Evolutionary conservation across 768 basidiomycete species (phyloP), one percentile per base, ranked within the genome.

Genomic region (Crucibulum laeve): DNA sequence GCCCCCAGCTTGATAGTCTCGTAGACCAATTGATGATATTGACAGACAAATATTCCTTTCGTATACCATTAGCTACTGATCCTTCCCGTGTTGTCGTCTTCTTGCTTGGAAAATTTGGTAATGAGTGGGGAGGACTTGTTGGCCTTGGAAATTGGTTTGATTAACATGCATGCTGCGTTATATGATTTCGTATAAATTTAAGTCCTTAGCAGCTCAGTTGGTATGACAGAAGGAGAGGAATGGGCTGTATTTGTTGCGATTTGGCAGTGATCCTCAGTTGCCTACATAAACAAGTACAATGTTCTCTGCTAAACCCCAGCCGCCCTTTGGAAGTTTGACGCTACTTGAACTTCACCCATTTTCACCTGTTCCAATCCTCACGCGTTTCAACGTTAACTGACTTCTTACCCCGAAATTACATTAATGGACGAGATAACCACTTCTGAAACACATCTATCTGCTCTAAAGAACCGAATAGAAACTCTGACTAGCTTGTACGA

Each of bases 401-500:
- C n/a, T n/a, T n/a, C n/a, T n/a, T n/a, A n/a, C n/a, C n/a, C n/a
- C 10, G 18, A 5, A 21, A 14, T 26, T 30, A 25, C 23, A 25
- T 13, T 36, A 13, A 8, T 22, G 28, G n/a, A 8, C 28, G 28
- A n/a, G n/a, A 8, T 32, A 32, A 19, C 18, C 11, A 8, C 36
- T 11, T 8, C 10, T 8, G 18, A 11, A 37, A 11, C 8, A 8
- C 8, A 10, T 10, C 8, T 10, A 10, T 10, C 18, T 37, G 24
- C 7, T 25, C 24, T 40, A 5, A 63, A 71, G 47, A 63, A 57
- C 4, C 71, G 71, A 50, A 70, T 81, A 18, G 64, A 75, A 43
- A 57, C 68, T 1, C 62, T 81, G 13, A 65, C 69, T 6, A 71
- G 76, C 25, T 54, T 79, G 15, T 68, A 73, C 34, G 62, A 49